Evolutionary conservation across 495 filamentous ascomycete genomes (phyloP).

Genomic region (Penicillium atrosanguineum): DNA sequence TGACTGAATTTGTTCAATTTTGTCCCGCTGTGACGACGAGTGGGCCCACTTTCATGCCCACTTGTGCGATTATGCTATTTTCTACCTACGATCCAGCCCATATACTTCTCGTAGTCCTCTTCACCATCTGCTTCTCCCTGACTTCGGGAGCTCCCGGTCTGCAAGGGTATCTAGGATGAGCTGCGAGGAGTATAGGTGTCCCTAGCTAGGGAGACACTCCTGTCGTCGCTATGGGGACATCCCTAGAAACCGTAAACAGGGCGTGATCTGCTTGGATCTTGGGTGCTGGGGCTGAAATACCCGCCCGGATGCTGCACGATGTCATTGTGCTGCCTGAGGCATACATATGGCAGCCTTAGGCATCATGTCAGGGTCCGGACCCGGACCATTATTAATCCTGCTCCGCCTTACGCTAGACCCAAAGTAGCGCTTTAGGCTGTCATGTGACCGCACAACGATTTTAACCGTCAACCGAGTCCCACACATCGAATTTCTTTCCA

Average conservation of each 20-base stretch:
- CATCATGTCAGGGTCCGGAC: not conserved
- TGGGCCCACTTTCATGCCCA: conserved; percentile 19
- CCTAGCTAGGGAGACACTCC: conserved; percentile 12
- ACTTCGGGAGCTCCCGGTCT: conserved; percentile 10
- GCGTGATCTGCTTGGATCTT: conserved; percentile 14
- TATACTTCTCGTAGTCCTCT: conserved; percentile 5
- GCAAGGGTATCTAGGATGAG: conserved; percentile 16
- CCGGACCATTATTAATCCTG: conserved; percentile 1
- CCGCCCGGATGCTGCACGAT: conserved; percentile 7
- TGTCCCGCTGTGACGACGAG: conserved; percentile 9
- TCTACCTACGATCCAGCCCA: conserved; percentile 9
- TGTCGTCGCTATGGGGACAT: conserved; percentile 24
- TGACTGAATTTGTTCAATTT: not conserved
- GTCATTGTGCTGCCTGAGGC: conserved; percentile 16
- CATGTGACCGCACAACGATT: conserved; percentile 53
- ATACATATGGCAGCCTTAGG: conserved; percentile 8
- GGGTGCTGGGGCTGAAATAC: conserved; percentile 8
- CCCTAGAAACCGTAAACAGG: conserved; percentile 10
- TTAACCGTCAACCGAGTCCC: conserved; percentile 36
- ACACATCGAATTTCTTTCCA: conserved; percentile 31
- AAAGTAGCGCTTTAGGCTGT: not conserved
- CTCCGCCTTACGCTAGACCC: not conserved
- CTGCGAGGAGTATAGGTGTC: conserved; percentile 20
- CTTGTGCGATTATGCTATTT: conserved; percentile 11
- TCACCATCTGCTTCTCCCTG: conserved; percentile 8